These are phyloP conservation scores for Nothophaeocryptopus gaeumannii DNA, from an alignment of 2,329 filamentous ascomycete species.

Conservation along the genomic window DNA sequence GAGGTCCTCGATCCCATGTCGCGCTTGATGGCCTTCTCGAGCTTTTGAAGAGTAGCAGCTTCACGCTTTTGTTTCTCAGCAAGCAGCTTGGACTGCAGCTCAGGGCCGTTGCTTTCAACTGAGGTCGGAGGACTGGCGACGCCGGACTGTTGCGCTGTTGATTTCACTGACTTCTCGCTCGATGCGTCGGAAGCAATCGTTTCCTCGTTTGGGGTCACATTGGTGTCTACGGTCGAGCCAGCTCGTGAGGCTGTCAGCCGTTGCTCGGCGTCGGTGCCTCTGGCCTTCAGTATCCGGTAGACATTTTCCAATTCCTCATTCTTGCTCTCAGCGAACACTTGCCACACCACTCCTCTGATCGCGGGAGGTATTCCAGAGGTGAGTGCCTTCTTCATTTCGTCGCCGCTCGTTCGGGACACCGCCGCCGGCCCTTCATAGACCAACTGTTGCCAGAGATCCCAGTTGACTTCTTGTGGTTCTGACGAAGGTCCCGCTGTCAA, in stretches of 20 bases:
- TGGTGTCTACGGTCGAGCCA: slow-evolving; percentile 44
- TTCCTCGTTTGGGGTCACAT: slow-evolving; percentile 52
- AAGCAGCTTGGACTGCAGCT: slow-evolving; percentile 62
- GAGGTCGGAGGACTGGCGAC: slow-evolving; percentile 36
- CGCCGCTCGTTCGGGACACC: slow-evolving; percentile 79
- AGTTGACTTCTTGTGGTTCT: slow-evolving; percentile 78
- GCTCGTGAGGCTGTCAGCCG: slow-evolving; percentile 21
- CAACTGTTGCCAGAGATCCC: slow-evolving; percentile 96
- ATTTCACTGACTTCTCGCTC: slow-evolving; percentile 76
- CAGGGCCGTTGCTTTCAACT: slow-evolving; percentile 39
- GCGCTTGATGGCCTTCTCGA: slow-evolving; percentile 88
- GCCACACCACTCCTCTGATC: slow-evolving; percentile 98
- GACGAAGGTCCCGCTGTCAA: slow-evolving; percentile 72
- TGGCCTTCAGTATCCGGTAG: slow-evolving; percentile 77
- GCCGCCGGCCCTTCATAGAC: slow-evolving; percentile 92
- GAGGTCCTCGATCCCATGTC: slow-evolving; percentile 91
- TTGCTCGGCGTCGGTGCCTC: slow-evolving; percentile 74
- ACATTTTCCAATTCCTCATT: slow-evolving; percentile 82
- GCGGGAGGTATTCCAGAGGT: slow-evolving; percentile 90
- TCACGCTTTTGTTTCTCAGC: slow-evolving; percentile 76
- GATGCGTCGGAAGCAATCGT: slow-evolving; percentile 75
- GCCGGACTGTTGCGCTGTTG: slow-evolving; percentile 55
- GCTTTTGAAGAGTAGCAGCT: slow-evolving; percentile 66
- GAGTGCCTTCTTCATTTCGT: slow-evolving; percentile 87
- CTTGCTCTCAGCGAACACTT: slow-evolving; percentile 92